Evolutionary conservation across 495 filamentous ascomycete genomes (phyloP), one percentile per base, ranked within the genome.

Genomic region (Penicillium chermesinum): DNA sequence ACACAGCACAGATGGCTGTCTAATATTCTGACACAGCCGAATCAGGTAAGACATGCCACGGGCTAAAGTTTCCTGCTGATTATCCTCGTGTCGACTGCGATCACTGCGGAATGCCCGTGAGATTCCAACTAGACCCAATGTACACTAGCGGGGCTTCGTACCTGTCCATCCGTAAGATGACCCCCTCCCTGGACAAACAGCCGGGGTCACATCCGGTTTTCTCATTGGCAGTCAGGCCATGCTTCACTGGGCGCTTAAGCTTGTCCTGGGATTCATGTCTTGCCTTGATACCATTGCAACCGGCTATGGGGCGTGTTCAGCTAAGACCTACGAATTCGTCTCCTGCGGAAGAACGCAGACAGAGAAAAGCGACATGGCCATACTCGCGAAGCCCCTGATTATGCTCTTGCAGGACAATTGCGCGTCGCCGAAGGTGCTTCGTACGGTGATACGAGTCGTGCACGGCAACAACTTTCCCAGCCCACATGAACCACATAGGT

Each of bases 261-360:
- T 14, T 41, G 17, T 38, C 25, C 10, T 30, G 25, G n/a, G n/a
- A n/a, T n/a, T n/a, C n/a, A n/a, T n/a, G n/a, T n/a, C n/a, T n/a
- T n/a, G n/a, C n/a, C n/a, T n/a, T n/a, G n/a, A n/a, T n/a, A n/a
- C n/a, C n/a, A n/a, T n/a, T n/a, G n/a, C n/a, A n/a, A n/a, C n/a
- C n/a, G n/a, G n/a, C n/a, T n/a, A n/a, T n/a, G n/a, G n/a, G n/a
- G n/a, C n/a, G n/a, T n/a, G 25, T 10, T 10, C 25, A 4, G 5
- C 10, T 10, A 10, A 30, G 10, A 4, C 25, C 46, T 41, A 58
- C 37, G 55, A 41, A 44, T 52, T 70, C 72, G 39, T 84, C 82
- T 42, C 36, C 16, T 20, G 44, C 25, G 14, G 38, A n/a, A 44
- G 41, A 42, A n/a, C 44, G 48, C 48, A 48, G 54, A 30, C 56